Evolutionary conservation across 495 filamentous ascomycete genomes (phyloP), one percentile per base, ranked within the genome.

Genomic region (Aspergillus olivimuriae): DNA sequence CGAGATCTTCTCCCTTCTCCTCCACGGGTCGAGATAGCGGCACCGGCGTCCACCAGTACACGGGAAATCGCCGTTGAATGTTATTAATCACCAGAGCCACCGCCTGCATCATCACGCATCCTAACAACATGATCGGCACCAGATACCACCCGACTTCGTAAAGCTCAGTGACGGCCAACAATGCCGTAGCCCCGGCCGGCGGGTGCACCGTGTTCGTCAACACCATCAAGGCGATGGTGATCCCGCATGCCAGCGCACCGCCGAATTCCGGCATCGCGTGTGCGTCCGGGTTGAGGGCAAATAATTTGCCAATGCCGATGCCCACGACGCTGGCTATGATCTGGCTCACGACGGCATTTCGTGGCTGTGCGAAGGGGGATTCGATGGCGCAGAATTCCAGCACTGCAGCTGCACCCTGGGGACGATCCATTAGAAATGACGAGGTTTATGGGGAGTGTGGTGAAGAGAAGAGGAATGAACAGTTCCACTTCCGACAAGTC

Each of bases 321-420:
- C 87, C 88, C 30, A 84, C 68, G 8, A 84, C 16, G 15, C 84
- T 77, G 1, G 82, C 73, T 40, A 94, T 57, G 9, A 84, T 19
- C 53, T 94, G 87, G 32, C 86, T 83, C 15, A 87, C 50, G 26
- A 95, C 64, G 8, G 78, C 70, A 54, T 86, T 89, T 17, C 89
- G 83, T 0, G 89, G 89, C 49, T 94, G 89, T 0, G 87, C 77
- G 24, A 95, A 77, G 9, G 89, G 88, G 0, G 87, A 89, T n/a
- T 83, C 76, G 52, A 92, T 82, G 36, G 77, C 71, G 41, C 78
- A 76, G 61, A 84, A 89, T 51, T 84, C 69, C 39, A 91, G 71
- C 11, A 89, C 80, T n/a, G 85, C 84, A 4, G 84, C 80, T 3
- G 86, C 86, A 39, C 85, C 86, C 86, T 86, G 33, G 14, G n/a